A percentile compares a stretch with the other conserved stretches of the same genome.
These are phyloP conservation scores for Solanum commersonii DNA, from an alignment of 257 asterid species.

Conservation along the genomic window DNA sequence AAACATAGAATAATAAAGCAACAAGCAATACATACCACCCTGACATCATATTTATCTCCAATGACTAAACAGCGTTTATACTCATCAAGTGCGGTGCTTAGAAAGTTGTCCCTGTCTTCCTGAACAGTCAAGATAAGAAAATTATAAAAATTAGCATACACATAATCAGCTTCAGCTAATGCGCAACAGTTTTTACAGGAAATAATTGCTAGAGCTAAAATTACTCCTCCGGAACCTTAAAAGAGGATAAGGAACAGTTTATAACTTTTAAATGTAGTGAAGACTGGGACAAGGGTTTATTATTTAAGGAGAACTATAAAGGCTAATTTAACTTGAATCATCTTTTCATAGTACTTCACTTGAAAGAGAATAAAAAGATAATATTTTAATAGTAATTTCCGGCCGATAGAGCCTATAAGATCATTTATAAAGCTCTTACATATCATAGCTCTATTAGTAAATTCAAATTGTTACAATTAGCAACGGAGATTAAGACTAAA, in stretches of 20 bases:
- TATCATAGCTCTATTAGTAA: not conserved
- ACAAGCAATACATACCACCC: slow-evolving; percentile 56
- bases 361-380: not conserved
- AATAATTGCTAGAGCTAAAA: not conserved
- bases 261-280: not conserved
- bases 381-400: not conserved
- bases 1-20: not conserved
- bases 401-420: not conserved
- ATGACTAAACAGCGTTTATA: slow-evolving; percentile 79
- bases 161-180: slow-evolving; percentile 11
- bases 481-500: not conserved
- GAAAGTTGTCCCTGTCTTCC: slow-evolving; percentile 91
- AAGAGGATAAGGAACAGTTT: not conserved
- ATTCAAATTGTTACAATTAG: not conserved
- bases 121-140: slow-evolving; percentile 25
- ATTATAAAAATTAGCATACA: not conserved
- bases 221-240: not conserved
- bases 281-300: not conserved
- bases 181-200: not conserved
- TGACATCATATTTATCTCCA: slow-evolving; percentile 90
- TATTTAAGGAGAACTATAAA: not conserved
- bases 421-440: not conserved
- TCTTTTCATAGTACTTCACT: not conserved
- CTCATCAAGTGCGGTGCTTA: slow-evolving; percentile 73
- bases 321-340: not conserved